These are phyloP conservation scores for Streptanthus diversifolius DNA, from an alignment of 345 rosid species.

Conservation along the genomic window DNA sequence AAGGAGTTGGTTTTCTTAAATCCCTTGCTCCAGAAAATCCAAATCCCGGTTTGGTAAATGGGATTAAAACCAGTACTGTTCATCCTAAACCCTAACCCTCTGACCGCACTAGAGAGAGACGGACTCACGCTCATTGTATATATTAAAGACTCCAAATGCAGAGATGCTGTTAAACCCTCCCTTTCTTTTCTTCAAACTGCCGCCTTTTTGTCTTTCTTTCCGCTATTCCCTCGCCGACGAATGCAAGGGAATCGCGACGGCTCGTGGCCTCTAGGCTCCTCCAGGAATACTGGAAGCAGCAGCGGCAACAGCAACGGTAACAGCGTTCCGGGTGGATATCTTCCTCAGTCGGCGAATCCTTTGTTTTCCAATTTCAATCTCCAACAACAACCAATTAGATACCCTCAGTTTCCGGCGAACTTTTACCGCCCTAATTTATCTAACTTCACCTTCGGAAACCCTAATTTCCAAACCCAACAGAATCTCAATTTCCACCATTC, in stretches of 20 bases:
- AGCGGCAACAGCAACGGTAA: not conserved
- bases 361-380: conserved; percentile 30
- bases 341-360: conserved; percentile 21
- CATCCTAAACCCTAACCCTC: not conserved
- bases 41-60: not conserved
- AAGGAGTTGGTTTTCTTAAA: not conserved
- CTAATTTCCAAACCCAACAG: conserved; percentile 25
- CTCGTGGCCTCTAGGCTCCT: conserved; percentile 17
- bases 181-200: not conserved
- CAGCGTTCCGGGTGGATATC: conserved; percentile 24
- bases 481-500: conserved; percentile 33
- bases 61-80: not conserved
- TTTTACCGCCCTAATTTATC: conserved; percentile 31
- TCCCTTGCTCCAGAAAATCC: not conserved
- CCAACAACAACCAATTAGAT: conserved; percentile 31
- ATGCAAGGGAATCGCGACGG: conserved; percentile 39
- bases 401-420: conserved; percentile 35
- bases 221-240: conserved; percentile 8
- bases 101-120: not conserved
- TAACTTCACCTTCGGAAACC: conserved; percentile 30
- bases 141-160: not conserved
- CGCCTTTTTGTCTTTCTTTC: too few relatives aligned
- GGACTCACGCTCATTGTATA: not conserved
- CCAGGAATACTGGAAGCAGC: conserved; percentile 11
- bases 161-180: conserved; percentile 19